Percentiles rank a stretch among this genome's conserved stretches.
Evolutionary conservation across 495 filamentous ascomycete genomes (phyloP).

Genomic region (Neurospora cerealis): DNA sequence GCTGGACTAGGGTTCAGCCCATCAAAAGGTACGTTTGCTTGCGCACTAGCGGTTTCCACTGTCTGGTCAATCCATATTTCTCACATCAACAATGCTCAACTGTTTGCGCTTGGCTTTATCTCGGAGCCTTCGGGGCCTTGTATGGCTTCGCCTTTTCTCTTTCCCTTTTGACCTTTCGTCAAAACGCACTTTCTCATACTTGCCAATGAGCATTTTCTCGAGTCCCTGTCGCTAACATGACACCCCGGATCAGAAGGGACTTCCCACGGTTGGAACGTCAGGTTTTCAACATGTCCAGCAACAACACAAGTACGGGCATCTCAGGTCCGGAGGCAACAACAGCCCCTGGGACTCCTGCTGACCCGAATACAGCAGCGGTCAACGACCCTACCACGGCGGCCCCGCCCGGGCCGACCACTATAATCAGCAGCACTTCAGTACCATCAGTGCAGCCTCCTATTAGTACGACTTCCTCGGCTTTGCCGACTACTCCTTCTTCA

Average conservation of each 20-base stretch:
- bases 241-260: slow-evolving; percentile 19
- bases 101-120: not conserved
- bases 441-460: not conserved
- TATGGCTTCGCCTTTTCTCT: not conserved
- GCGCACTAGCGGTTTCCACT: not conserved
- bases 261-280: slow-evolving; percentile 25
- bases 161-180: not conserved
- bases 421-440: not conserved
- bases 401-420: not conserved
- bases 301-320: slow-evolving; percentile 27
- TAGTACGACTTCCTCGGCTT: not conserved
- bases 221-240: slow-evolving; percentile 30
- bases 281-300: slow-evolving; percentile 36
- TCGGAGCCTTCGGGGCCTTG: not conserved
- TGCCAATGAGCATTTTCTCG: not conserved
- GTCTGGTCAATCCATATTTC: not conserved
- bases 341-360: slow-evolving; percentile 17
- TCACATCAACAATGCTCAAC: not conserved
- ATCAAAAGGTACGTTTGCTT: not conserved
- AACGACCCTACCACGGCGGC: slow-evolving; percentile 8
- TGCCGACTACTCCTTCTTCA: slow-evolving; percentile 1
- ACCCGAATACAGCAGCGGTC: slow-evolving; percentile 16
- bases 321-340: slow-evolving; percentile 7
- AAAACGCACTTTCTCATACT: not conserved
- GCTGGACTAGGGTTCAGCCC: not conserved